phyloP scores from a whole-genome alignment of 2,329 filamentous ascomycete genomes.

The Ophiosphaerella narmari region DNA sequence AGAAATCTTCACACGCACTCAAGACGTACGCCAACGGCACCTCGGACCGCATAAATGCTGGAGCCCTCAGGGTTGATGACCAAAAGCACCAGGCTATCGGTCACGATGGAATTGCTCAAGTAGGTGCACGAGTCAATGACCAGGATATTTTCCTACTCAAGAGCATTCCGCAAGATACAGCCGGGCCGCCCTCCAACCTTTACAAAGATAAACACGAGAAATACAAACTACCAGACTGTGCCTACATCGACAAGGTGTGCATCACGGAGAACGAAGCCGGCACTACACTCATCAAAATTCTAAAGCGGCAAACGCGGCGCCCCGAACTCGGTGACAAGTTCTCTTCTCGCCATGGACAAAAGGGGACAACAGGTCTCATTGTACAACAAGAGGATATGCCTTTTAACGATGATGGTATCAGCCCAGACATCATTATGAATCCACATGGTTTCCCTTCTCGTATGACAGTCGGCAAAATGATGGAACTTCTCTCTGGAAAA shows the following conservation, averaged over 20 bases:
- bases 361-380: conserved; percentile 96
- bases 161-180: conserved; percentile 78
- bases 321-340: conserved; percentile 98
- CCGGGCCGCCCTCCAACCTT: conserved; percentile 68
- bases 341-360: conserved; percentile 96
- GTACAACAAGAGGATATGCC: conserved; percentile 97
- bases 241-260: conserved; percentile 96
- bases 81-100: conserved; percentile 72
- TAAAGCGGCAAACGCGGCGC: conserved; percentile 92
- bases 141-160: conserved; percentile 93
- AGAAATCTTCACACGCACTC: conserved; percentile 85
- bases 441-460: conserved; percentile 99
- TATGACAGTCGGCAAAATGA: conserved; percentile 98
- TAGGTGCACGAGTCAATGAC: conserved; percentile 76
- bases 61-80: conserved; percentile 53
- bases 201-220: conserved; percentile 70
- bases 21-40: conserved; percentile 85
- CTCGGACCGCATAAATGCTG: conserved; percentile 59
- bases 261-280: conserved; percentile 86
- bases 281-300: conserved; percentile 85
- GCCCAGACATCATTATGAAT: conserved; percentile 99
- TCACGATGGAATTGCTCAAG: conserved; percentile 83
- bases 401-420: conserved; percentile 86
- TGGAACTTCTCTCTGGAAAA: conserved; percentile 93
- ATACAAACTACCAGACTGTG: conserved; percentile 82